Base-by-base conservation (phyloP, 768 basidiomycete species). In the Lactarius hengduanensis region DNA sequence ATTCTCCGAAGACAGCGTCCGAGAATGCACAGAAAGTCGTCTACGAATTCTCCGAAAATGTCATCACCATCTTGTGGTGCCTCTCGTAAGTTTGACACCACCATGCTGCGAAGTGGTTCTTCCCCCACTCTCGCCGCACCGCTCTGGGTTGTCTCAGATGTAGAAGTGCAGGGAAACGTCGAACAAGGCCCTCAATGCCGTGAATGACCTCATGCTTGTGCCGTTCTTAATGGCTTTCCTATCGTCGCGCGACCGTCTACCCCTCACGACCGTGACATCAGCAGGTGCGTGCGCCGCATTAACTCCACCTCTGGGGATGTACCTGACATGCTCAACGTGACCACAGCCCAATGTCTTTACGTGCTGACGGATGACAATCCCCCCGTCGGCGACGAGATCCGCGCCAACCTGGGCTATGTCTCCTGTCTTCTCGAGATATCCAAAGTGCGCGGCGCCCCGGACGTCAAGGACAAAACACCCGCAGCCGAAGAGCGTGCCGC, bases 171-270 rank as follows among this genome's bases (percentile, higher is more conserved):
- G 94, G 75, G 94, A 96, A 81, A 94, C 93, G 1, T 95, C 94
- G 61, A 93, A 94, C 77, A 96, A 96, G 79, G 93, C 94, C 5
- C 80, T 96, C 66, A 86, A 84, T 72, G 90, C 91, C 34, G 89
- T 98, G 74, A 97, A 96, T 74, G 83, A 88, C 43, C 85, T 92
- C 7, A 80, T 84, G 28, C 82, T 95, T 3, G 78, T 88, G 13
- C 91, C 92, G 0, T 94, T 98, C 77, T 80, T 98, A 60, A 87
- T 95, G 85, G 89, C 92, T n/a, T 96, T 97, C 77, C 80, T 98
- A 47, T 84, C 82, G 10, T 83, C 90, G 3, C 83, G 87, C 62
- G 83, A 86, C 54, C 84, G 83, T 58, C 77, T 96, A 9, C 89
- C 94, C 2, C 67, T 88, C 18, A 79, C 84, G 1, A 88, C 92